Conservation (phyloP, 768 basidiomycete species). For the Macrolepiota fuliginosa region DNA sequence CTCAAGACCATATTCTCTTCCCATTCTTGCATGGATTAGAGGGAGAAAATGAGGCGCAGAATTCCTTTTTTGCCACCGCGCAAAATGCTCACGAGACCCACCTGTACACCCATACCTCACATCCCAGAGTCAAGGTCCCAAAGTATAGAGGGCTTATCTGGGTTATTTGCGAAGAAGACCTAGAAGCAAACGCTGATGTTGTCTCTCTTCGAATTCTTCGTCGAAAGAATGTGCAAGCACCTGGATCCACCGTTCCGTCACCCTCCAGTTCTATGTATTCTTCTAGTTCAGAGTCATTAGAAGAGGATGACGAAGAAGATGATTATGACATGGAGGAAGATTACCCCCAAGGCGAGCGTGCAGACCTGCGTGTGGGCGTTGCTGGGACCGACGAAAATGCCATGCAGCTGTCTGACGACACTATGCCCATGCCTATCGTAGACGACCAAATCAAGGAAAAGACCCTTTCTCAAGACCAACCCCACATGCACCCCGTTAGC, state of each 20-base stretch:
- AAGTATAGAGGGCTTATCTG: constrained; percentile 76
- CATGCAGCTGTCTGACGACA: constrained; percentile 1
- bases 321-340: constrained; percentile 20
- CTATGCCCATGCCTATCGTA: constrained; percentile 14
- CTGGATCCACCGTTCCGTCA: constrained; percentile 14
- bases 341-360: constrained; percentile 17
- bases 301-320: constrained; percentile 23
- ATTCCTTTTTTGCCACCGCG: constrained; percentile 67
- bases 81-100: constrained; percentile 13
- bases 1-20: constrained; percentile 80
- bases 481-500: constrained; percentile 57
- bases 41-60: constrained; percentile 75
- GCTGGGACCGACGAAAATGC: constrained; percentile 13
- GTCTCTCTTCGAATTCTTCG: constrained; percentile 32
- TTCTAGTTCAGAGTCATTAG: constrained; percentile 23
- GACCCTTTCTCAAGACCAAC: constrained; percentile 22
- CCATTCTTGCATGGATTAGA: constrained; percentile 90
- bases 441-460: constrained; percentile 20
- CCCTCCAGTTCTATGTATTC: constrained; percentile 15
- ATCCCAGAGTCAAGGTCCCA: constrained; percentile 28
- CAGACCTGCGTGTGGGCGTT: not conserved
- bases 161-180: constrained; percentile 77
- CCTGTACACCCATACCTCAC: constrained; percentile 4
- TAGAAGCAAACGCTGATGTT: constrained; percentile 33
- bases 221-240: constrained; percentile 22